These are phyloP conservation scores for Spencermartinsiella ligniputridi DNA, from an alignment of 1,139 yeast genomes.

Conservation along the genomic window DNA sequence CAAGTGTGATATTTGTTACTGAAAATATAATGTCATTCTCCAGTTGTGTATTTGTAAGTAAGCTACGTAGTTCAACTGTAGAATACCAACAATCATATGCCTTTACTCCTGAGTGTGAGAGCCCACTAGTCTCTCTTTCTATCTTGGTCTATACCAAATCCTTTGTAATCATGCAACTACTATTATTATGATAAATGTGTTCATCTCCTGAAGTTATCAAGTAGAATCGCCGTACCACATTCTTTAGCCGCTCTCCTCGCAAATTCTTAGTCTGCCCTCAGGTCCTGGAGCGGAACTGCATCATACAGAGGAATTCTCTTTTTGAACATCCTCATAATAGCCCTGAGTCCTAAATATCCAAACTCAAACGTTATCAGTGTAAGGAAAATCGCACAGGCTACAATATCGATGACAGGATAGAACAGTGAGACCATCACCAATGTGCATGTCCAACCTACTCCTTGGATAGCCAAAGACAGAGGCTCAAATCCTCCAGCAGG, in stretches of 20 bases:
- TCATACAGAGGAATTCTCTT: background rate
- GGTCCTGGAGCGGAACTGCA: background rate
- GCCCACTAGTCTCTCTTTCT: too few species aligned
- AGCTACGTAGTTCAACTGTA: too few species aligned
- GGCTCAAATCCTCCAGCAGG: constrained; percentile 18
- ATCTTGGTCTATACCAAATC: too few species aligned
- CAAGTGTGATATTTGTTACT: too few species aligned
- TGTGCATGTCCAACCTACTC: constrained; percentile 13
- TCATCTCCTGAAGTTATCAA: too few species aligned
- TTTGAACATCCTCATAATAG: background rate
- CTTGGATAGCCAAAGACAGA: constrained; percentile 14
- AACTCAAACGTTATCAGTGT: constrained; percentile 10
- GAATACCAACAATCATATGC: too few species aligned
- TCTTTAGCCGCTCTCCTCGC: constrained; percentile 8
- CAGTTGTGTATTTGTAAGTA: too few species aligned
- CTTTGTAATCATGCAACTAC: too few species aligned
- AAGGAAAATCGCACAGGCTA: constrained; percentile 12
- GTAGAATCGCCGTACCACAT: too few species aligned
- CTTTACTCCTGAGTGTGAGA: too few species aligned
- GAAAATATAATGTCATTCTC: too few species aligned
- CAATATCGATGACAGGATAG: constrained; percentile 13
- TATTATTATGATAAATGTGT: too few species aligned
- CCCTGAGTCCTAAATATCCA: constrained; percentile 7
- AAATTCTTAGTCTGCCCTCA: background rate
- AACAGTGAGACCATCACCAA: constrained; percentile 14